phyloP scores from a whole-genome alignment of 2,329 filamentous ascomycete genomes.

The Lachnellula suecica region DNA sequence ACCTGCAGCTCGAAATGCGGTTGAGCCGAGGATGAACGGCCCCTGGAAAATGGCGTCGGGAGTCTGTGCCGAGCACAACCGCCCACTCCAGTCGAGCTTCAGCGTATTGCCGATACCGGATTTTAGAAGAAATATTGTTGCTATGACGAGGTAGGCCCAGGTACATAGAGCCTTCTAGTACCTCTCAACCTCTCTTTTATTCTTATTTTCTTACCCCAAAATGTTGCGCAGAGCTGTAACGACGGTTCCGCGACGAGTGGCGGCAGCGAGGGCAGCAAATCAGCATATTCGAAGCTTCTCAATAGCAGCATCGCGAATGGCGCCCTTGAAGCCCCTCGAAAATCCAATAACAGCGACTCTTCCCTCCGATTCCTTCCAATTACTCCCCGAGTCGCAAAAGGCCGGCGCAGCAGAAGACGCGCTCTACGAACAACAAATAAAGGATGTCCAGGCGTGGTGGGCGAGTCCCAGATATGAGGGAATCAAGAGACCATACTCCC shows the following conservation, averaged over 20 bases:
- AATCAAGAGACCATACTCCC: slow-evolving; percentile 89
- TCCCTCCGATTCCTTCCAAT: slow-evolving; percentile 75
- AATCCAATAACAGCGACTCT: slow-evolving; percentile 28
- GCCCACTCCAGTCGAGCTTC: background rate
- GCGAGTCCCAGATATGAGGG: slow-evolving; percentile 77
- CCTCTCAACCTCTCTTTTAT: slow-evolving; percentile 1
- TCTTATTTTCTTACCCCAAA: slow-evolving; percentile 8
- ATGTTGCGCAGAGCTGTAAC: slow-evolving; percentile 32
- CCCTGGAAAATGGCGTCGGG: background rate
- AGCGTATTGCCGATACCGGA: background rate
- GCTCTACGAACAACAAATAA: slow-evolving; percentile 79
- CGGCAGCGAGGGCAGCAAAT: slow-evolving; percentile 17
- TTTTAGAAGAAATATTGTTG: background rate
- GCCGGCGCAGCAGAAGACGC: slow-evolving; percentile 78
- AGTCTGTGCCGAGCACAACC: background rate
- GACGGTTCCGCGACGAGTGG: slow-evolving; percentile 24
- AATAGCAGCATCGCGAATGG: slow-evolving; percentile 25
- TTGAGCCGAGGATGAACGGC: background rate
- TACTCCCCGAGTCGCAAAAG: slow-evolving; percentile 77
- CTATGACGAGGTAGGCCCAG: background rate
- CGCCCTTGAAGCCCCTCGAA: slow-evolving; percentile 22
- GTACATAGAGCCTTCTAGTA: background rate
- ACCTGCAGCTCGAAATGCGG: background rate
- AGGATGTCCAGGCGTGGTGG: slow-evolving; percentile 92
- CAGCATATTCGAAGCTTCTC: slow-evolving; percentile 21